Percentiles rank a stretch among this genome's conserved stretches.
Evolutionary conservation across 371 early-diverging fungal species (phyloP).

Genomic region (Zychaea mexicana): DNA sequence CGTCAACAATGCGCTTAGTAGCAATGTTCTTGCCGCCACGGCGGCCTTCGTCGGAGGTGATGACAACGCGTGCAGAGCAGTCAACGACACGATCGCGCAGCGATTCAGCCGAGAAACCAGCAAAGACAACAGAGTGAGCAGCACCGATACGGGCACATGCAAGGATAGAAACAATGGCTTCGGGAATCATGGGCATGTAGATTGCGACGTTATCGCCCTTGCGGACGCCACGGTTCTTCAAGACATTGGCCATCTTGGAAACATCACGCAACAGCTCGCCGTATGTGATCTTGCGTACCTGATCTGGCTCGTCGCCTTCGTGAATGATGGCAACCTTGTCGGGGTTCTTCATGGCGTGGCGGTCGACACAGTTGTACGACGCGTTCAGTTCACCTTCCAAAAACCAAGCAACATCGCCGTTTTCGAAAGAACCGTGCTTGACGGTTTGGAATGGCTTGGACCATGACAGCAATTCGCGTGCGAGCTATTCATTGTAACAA

Average conservation of each 20-base stretch:
- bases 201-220: constrained; percentile 95
- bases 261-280: constrained; percentile 82
- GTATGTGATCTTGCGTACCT: constrained; percentile 78
- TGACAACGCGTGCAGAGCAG: constrained; percentile 74
- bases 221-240: constrained; percentile 77
- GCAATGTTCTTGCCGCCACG: constrained; percentile 92
- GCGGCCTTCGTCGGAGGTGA: constrained; percentile 87
- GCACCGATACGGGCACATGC: constrained; percentile 96
- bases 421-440: constrained; percentile 61
- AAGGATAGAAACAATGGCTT: constrained; percentile 88
- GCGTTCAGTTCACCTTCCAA: constrained; percentile 93
- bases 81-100: constrained; percentile 85
- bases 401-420: constrained; percentile 93
- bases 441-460: constrained; percentile 75
- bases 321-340: constrained; percentile 84
- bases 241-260: constrained; percentile 79
- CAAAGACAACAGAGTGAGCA: constrained; percentile 93
- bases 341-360: constrained; percentile 80
- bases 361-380: constrained; percentile 96
- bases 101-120: constrained; percentile 90
- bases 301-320: constrained; percentile 88
- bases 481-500: constrained; percentile 47
- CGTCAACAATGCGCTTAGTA: constrained; percentile 92
- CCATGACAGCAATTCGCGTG: constrained; percentile 77
- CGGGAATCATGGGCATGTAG: constrained; percentile 98